Conservation (phyloP, 2,329 filamentous ascomycete genomes). For the Colletotrichum horii region DNA sequence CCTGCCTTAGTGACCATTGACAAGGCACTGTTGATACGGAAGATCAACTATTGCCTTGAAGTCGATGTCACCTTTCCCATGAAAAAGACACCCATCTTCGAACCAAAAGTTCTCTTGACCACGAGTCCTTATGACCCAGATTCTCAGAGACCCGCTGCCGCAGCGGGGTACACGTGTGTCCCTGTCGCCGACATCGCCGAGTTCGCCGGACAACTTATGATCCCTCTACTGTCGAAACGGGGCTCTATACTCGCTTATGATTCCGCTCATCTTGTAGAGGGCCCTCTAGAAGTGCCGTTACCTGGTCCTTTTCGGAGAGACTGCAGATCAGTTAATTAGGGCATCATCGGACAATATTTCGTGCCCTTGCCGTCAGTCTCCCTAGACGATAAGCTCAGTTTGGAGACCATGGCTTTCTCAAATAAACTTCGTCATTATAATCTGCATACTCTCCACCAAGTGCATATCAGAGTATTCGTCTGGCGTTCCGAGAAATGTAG, state of each 20-base stretch:
- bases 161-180: not conserved
- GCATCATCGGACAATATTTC: not conserved
- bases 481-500: not conserved
- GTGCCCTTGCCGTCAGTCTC: not conserved
- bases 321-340: not conserved
- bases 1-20: fast-evolving
- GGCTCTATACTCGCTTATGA: not conserved
- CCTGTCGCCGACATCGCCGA: not conserved
- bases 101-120: not conserved
- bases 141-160: not conserved
- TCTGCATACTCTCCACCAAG: not conserved
- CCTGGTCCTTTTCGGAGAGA: not conserved
- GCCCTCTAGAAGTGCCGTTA: not conserved
- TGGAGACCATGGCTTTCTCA: not conserved
- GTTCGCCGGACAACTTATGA: not conserved
- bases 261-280: not conserved
- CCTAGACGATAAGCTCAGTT: not conserved
- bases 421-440: not conserved
- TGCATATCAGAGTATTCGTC: not conserved
- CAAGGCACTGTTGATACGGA: not conserved
- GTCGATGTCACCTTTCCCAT: not conserved
- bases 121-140: not conserved
- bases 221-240: not conserved
- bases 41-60: fast-evolving
- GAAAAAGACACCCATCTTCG: not conserved